Evolutionary conservation across 1,284 basidiomycete genomes (phyloP), one percentile per base, ranked within the genome.

Genomic region (Puccinia hordei): DNA sequence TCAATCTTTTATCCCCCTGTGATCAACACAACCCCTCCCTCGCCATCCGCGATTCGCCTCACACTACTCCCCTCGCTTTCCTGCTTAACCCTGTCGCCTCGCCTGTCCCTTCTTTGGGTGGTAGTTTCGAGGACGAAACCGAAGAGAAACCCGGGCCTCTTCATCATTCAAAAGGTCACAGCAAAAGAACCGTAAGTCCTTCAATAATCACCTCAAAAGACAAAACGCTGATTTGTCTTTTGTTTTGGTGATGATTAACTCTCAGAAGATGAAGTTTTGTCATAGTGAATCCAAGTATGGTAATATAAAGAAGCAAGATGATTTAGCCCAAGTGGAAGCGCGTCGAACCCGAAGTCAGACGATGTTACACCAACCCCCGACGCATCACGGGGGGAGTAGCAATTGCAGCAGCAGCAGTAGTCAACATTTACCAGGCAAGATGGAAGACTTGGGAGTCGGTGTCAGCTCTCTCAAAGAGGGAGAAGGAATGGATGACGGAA

Each of bases 181-280:
- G 22, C 15, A 63, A 41, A 30, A 38, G 35, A 63, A 38, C 35
- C 15, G 61, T 63, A 38, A 22, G 61, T 30, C 19, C 17, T 41
- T 15, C 35, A 13, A 13, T 19, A 30, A 5, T 12, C 2, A 8
- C n/a, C 15, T 30, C 15, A 30, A 6, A 15, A 38, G 19, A 38
- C 8, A n/a, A 22, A 38, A 9, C 9, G 22, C 19, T 63, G 35
- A 63, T 63, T 33, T 35, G 35, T 38, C 19, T 65, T 68, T 44
- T 69, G 30, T 69, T 24, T 63, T 38, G 8, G 22, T 63, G 57
- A 13, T 5, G 24, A 33, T 35, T 63, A 2, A 69, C n/a, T n/a
- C 66, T 69, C 66, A 49, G 41, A 51, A 69, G 61, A 63, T 63
- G 33, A 63, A 63, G 35, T 41, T 17, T 5, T 22, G 61, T 63